phyloP scores from a whole-genome alignment of 345 rosid genomes.

The Eutrema heterophyllum region DNA sequence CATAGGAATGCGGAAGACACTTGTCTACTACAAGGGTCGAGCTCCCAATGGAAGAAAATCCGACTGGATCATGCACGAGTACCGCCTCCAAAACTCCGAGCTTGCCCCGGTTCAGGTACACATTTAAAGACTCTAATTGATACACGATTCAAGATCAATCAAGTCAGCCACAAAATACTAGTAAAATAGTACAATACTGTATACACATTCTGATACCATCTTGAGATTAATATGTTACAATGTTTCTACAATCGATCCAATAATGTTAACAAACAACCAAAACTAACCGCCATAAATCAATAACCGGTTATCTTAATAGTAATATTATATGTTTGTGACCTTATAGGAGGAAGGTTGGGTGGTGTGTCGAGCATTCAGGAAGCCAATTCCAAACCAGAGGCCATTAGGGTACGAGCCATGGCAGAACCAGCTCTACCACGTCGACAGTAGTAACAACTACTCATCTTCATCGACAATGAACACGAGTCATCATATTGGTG shows the following conservation, averaged over 20 bases:
- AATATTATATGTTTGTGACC: neutral
- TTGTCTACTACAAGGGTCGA: conserved; percentile 87
- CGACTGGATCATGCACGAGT: conserved; percentile 98
- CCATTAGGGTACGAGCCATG: conserved; percentile 61
- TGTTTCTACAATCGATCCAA: neutral
- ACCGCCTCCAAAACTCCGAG: conserved; percentile 74
- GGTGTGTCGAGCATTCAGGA: conserved; percentile 88
- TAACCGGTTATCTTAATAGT: neutral
- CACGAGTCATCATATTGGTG: conserved; percentile 26
- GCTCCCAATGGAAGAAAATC: conserved; percentile 88
- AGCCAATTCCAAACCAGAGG: conserved; percentile 75
- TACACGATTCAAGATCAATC: neutral
- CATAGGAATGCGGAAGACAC: conserved; percentile 93
- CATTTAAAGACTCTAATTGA: neutral
- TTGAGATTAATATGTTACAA: neutral
- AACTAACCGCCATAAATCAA: neutral
- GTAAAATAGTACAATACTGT: neutral
- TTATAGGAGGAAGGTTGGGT: conserved; percentile 96
- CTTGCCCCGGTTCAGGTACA: conserved; percentile 67
- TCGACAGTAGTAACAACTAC: conserved; percentile 27
- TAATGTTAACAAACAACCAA: neutral
- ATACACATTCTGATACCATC: neutral
- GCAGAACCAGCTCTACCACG: conserved; percentile 47
- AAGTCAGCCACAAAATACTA: neutral
- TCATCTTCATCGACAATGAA: conserved; percentile 19